Evolutionary conservation across 1,284 basidiomycete genomes (phyloP).

Genomic region (Papiliotrema terrestris): DNA sequence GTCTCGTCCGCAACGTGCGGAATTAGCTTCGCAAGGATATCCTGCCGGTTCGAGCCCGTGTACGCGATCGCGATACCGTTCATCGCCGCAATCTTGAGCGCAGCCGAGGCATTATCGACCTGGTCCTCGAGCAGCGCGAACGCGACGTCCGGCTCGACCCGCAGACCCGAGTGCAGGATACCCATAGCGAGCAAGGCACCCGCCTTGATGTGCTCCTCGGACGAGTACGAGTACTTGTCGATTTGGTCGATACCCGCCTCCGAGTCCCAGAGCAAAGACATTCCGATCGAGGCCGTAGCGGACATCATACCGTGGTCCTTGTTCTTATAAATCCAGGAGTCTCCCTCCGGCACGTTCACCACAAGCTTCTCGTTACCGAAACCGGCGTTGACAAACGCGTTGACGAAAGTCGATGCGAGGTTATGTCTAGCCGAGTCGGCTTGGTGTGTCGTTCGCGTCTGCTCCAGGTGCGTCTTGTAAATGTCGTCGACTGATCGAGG

Average conservation of each 20-base stretch:
- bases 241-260: conserved; percentile 91
- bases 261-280: conserved; percentile 94
- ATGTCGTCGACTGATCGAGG: conserved; percentile 93
- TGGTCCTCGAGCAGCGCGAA: conserved; percentile 88
- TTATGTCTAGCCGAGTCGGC: conserved; percentile 94
- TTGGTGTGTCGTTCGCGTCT: conserved; percentile 63
- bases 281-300: conserved; percentile 88
- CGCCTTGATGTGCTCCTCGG: conserved; percentile 96
- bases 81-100: conserved; percentile 82
- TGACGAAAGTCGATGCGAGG: conserved; percentile 94
- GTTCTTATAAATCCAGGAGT: conserved; percentile 99
- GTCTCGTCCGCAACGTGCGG: conserved; percentile 76
- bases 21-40: conserved; percentile 72
- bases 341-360: conserved; percentile 92
- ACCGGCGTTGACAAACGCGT: conserved; percentile 98
- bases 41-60: conserved; percentile 85
- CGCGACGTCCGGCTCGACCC: conserved; percentile 91
- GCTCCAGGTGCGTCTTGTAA: conserved; percentile 94
- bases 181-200: conserved; percentile 94
- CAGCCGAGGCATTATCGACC: conserved; percentile 79
- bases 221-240: conserved; percentile 96
- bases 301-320: conserved; percentile 98
- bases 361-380: conserved; percentile 99
- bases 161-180: conserved; percentile 83
- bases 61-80: conserved; percentile 90